phyloP scores from a whole-genome alignment of 257 asterid species.

The Nicotiana tomentosiformis region DNA sequence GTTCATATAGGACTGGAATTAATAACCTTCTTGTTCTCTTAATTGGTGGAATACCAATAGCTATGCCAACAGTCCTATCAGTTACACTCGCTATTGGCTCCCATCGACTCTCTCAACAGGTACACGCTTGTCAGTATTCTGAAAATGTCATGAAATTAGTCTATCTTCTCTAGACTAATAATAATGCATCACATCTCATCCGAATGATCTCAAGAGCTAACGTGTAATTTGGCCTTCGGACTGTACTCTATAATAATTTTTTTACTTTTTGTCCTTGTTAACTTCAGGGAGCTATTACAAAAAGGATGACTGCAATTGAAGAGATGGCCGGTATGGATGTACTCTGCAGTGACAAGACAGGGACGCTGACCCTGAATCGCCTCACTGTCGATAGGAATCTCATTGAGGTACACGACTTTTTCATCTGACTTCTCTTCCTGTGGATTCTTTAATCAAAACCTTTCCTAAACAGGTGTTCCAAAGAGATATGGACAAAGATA shows the following conservation, averaged over 20 bases:
- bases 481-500: slow-evolving; percentile 26
- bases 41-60: slow-evolving; percentile 28
- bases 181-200: not conserved
- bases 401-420: slow-evolving; percentile 11
- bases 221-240: not conserved
- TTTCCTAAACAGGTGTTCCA: slow-evolving; percentile 11
- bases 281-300: slow-evolving; percentile 25
- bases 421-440: not conserved
- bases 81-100: slow-evolving; percentile 29
- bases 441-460: not conserved
- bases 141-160: not conserved
- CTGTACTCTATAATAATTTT: not conserved
- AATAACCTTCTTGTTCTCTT: slow-evolving; percentile 28
- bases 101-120: slow-evolving; percentile 26
- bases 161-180: not conserved
- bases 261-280: not conserved
- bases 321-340: slow-evolving; percentile 34
- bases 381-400: slow-evolving; percentile 23
- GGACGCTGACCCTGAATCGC: slow-evolving; percentile 27
- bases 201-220: not conserved
- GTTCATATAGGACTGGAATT: slow-evolving; percentile 20
- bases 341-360: slow-evolving; percentile 27
- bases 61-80: slow-evolving; percentile 25
- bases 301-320: slow-evolving; percentile 29
- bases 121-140: not conserved